Evolutionary conservation across 495 filamentous ascomycete species (phyloP), one percentile per base, ranked within the genome.

Genomic region (Penicillium argentinense): DNA sequence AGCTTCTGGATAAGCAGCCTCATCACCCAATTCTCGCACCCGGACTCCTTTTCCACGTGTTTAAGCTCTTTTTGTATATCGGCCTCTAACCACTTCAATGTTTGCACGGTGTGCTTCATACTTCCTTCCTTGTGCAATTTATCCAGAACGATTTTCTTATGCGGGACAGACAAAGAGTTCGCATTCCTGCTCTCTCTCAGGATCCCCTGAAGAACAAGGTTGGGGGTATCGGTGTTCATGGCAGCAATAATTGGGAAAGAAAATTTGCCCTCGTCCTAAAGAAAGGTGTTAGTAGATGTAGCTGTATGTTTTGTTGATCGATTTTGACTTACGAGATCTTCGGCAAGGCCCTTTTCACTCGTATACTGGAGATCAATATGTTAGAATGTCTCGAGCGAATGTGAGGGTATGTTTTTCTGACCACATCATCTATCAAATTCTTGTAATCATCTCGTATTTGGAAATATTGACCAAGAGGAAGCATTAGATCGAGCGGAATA

Each of bases 381-480:
- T 17, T 3, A 37, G 33, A 37, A 13, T 22, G n/a, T 6, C 8
- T 16, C 34, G 34, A 39, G 17, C 12, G 12, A 34, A 12, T 13
- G 12, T 5, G 16, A 18, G 16, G 5, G 22, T 17, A 27, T 5
- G 2, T 17, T 17, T 11, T 13, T 42, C 26, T 37, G 34, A 53
- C 49, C 16, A 7, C 14, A 12, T 53, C 21, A n/a, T 51, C 47
- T 7, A 39, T 50, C 1, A 70, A 58, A 42, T 73, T 73, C 45
- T 59, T 60, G 42, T 72, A 69, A 38, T 72, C 69, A 46, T 73
- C 67, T 9, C 69, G 57, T 14, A 66, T 65, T 19, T 73, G 69
- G 45, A 67, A 69, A 45, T 56, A 66, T 14, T 58, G 47, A 12
- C 69, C 68, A 1, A 73, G 43, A 0, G 51, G 29, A 11, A 7